Percentiles rank a stretch among this genome's conserved stretches.
phyloP scores from a whole-genome alignment of 164 flowering plant genomes.

The Cinnamomum micranthum region DNA sequence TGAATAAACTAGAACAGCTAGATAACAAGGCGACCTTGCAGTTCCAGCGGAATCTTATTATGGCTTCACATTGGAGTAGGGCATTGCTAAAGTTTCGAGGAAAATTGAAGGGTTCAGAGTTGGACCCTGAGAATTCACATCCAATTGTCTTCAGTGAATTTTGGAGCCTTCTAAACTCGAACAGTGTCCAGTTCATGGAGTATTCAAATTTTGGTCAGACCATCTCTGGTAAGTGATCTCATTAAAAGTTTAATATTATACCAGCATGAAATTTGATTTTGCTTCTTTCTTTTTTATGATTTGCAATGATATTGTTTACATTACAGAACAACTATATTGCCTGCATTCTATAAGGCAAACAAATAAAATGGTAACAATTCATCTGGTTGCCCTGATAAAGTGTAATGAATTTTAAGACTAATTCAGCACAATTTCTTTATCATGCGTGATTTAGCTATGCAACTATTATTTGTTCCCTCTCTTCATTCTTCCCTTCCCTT shows the following conservation, averaged over 20 bases:
- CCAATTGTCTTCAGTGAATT: conserved; percentile 80
- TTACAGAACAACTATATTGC: not conserved
- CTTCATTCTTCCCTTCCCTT: too few relatives aligned
- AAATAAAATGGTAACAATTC: too few relatives aligned
- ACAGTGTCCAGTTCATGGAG: conserved; percentile 82
- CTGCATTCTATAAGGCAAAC: not conserved
- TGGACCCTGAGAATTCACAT: conserved; percentile 90
- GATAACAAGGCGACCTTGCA: conserved; percentile 74
- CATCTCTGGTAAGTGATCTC: conserved; percentile 31
- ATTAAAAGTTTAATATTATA: not conserved
- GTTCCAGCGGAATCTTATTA: conserved; percentile 80
- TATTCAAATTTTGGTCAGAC: conserved; percentile 88
- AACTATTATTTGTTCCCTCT: too few relatives aligned
- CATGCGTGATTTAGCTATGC: too few relatives aligned
- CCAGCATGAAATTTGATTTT: not conserved
- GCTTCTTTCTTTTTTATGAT: not conserved
- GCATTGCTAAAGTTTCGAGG: conserved; percentile 63
- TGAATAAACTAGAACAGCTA: conserved; percentile 64
- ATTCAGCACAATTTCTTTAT: too few relatives aligned
- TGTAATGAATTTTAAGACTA: too few relatives aligned
- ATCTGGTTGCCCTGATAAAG: too few relatives aligned
- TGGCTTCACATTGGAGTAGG: conserved; percentile 94
- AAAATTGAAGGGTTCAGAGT: conserved; percentile 84
- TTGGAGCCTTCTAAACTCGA: conserved; percentile 65
- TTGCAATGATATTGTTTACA: not conserved